phyloP scores from a whole-genome alignment of 129 eudicot species.

The Chrysanthemum makinoi region DNA sequence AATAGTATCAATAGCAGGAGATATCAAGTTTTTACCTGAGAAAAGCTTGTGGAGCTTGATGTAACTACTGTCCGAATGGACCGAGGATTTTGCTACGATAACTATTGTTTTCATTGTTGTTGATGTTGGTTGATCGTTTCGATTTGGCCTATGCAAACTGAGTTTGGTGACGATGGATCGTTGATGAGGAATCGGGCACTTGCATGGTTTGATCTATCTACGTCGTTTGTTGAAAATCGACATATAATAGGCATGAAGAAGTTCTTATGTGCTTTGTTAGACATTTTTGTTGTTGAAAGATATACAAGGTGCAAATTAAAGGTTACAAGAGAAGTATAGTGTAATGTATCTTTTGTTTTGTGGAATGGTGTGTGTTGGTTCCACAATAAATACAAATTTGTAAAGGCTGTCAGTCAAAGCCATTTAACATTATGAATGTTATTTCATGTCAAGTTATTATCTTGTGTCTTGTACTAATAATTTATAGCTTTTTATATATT shows the following conservation, averaged over 20 bases:
- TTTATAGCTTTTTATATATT: not conserved
- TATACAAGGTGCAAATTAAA: not conserved
- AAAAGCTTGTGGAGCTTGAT: constrained; percentile 54
- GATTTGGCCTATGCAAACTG: constrained; percentile 75
- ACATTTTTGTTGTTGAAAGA: constrained; percentile 27
- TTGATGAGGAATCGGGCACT: constrained; percentile 8
- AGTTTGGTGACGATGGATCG: constrained; percentile 74
- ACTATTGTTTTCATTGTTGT: not conserved
- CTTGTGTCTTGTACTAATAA: not conserved
- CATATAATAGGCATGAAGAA: constrained; percentile 65
- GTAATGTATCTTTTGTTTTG: constrained; percentile 17
- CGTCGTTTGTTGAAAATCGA: constrained; percentile 44
- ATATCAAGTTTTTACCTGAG: constrained; percentile 43
- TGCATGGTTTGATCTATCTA: constrained; percentile 29
- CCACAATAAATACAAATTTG: constrained; percentile 11
- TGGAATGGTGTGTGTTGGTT: constrained; percentile 14
- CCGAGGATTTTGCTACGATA: constrained; percentile 20
- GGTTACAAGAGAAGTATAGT: not conserved
- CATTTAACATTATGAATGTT: constrained; percentile 8
- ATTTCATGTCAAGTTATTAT: not conserved
- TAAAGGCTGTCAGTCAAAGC: constrained; percentile 20
- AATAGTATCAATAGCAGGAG: constrained; percentile 24
- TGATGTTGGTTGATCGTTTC: constrained; percentile 37
- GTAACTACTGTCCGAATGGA: constrained; percentile 27
- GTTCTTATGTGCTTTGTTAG: constrained; percentile 25